phyloP scores from a whole-genome alignment of 352 stramenopile species.

The Globisporangium uncinulatum region DNA sequence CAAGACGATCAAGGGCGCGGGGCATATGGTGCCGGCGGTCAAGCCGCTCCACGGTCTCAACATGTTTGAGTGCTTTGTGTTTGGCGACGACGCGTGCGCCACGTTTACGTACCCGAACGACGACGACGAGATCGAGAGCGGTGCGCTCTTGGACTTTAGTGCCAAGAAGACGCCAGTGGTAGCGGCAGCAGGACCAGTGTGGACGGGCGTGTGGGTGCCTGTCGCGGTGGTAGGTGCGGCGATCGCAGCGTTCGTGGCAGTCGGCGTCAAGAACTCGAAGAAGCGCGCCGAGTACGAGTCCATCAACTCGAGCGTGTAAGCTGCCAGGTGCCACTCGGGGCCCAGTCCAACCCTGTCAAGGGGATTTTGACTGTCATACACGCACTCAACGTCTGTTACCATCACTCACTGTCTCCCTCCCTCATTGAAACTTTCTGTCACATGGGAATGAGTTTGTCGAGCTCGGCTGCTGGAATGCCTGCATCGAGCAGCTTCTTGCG shows the following conservation, averaged over 20 bases:
- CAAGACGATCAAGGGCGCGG: conserved; percentile 89
- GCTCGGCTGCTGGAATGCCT: conserved; percentile 29
- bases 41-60: conserved; percentile 68
- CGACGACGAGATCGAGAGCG: conserved; percentile 53
- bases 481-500: conserved; percentile 44
- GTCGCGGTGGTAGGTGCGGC: conserved; percentile 23
- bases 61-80: conserved; percentile 85
- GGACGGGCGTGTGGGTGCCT: conserved; percentile 16
- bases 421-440: neutral
- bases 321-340: too few relatives aligned
- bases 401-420: neutral
- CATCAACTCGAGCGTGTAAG: conserved; percentile 33
- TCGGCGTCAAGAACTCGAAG: conserved; percentile 35
- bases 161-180: conserved; percentile 8
- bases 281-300: conserved; percentile 36
- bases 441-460: conserved; percentile 40
- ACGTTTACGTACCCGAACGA: conserved; percentile 63
- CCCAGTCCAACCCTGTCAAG: too few relatives aligned
- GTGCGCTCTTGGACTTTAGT: conserved; percentile 8
- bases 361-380: too few relatives aligned
- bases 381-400: too few relatives aligned
- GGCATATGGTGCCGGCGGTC: conserved; percentile 86
- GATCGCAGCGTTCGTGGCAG: conserved; percentile 23
- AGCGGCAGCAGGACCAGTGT: neutral
- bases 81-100: conserved; percentile 41